Evolutionary conservation across 2,329 filamentous ascomycete genomes (phyloP), one percentile per base, ranked within the genome.

Genomic region (Alternaria sp.): DNA sequence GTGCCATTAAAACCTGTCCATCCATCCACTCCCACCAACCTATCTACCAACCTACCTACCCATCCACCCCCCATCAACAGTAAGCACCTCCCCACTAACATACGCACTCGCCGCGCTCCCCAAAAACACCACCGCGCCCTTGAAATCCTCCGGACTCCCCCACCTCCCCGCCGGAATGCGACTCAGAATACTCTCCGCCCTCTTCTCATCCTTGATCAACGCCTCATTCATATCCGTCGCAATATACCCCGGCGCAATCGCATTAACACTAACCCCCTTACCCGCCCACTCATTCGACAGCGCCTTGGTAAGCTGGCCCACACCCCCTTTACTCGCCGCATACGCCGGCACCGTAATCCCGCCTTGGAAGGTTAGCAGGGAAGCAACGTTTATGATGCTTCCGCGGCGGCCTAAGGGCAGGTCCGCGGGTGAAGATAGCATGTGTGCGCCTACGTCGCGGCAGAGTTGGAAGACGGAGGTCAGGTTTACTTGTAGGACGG

Each of bases 11-110:
- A 11, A 32, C 8, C 30, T 40, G 12, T n/a, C 26, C 30, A 25
- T 6, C 10, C 6, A 8, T 11, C 30, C 13, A 9, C 13, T 10
- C 15, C 8, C 12, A 45, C 9, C 11, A 23, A 43, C 25, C 26
- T 25, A 4, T 8, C 26, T 12, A 26, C 7, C 23, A 6, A 30
- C 53, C 63, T 83, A 96, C 84, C 93, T 85, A 2, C 92, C 93
- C 93, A 97, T 96, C 93, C 93, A 97, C 11, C 93, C 93, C 8
- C 93, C 93, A 80, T 97, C 94, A 50, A 97, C 92, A 25, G 91
- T 90, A 70, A 97, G 76, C 6, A 93, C 84, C 80, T 97, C 92
- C 0, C 93, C 93, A 69, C 87, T 93, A 40, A 97, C 90, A 82
- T 97, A 97, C 10, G 84, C 87, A 76, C 91, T 92, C n/a, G 90